Conservation (phyloP, 2,329 filamentous ascomycete genomes). For the Scorias spongiosa region DNA sequence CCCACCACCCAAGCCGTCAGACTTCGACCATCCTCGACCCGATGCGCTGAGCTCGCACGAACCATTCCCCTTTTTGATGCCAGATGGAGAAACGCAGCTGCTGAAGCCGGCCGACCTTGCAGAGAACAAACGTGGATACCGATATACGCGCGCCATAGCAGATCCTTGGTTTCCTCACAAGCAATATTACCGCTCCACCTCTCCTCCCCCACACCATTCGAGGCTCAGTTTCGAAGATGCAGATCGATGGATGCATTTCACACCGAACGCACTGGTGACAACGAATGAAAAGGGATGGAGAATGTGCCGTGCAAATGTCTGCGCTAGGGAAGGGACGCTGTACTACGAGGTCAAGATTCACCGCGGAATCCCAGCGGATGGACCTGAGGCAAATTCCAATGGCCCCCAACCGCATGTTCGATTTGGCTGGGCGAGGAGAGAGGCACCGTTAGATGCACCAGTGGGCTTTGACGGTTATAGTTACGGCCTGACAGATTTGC, state of each 20-base stretch:
- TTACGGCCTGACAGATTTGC: conserved; percentile 79
- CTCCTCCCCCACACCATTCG: conserved; percentile 67
- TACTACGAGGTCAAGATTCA: conserved; percentile 92
- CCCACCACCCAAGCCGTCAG: conserved; percentile 29
- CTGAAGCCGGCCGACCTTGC: conserved; percentile 38
- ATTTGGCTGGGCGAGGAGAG: conserved; percentile 70
- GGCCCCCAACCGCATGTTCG: conserved; percentile 49
- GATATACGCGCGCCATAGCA: conserved; percentile 81
- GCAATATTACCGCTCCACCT: conserved; percentile 78
- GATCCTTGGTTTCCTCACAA: conserved; percentile 76
- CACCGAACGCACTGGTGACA: conserved; percentile 54
- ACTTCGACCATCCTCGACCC: conserved; percentile 35
- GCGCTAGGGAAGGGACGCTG: conserved; percentile 73
- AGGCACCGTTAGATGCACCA: conserved; percentile 67
- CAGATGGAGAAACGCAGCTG: conserved; percentile 27
- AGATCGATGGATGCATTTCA: conserved; percentile 68
- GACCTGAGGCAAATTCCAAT: conserved; percentile 23
- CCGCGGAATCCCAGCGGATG: conserved; percentile 47
- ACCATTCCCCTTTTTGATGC: conserved; percentile 27
- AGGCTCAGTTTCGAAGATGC: conserved; percentile 89
- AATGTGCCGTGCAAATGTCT: conserved; percentile 80
- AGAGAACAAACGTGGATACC: conserved; percentile 57
- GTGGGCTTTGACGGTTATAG: conserved; percentile 86
- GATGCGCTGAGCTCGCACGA: conserved; percentile 33
- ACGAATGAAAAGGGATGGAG: conserved; percentile 89